These are phyloP conservation scores for Pelargonium exstipulatum DNA, from an alignment of 441 rosid genomes.

Conservation along the genomic window DNA sequence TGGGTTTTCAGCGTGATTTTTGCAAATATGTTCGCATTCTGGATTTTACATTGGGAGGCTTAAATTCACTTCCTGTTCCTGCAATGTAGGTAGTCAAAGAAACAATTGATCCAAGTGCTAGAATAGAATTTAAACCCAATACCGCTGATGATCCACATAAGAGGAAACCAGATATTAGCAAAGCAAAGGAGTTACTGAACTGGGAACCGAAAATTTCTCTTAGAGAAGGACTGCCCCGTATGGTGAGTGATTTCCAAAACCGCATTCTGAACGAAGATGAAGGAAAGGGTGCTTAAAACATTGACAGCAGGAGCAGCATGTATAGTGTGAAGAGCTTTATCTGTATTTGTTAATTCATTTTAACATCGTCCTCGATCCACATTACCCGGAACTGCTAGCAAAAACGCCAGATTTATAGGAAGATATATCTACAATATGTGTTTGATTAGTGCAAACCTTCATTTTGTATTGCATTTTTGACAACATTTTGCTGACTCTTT, in stretches of 20 bases:
- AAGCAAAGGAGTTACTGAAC: conserved; percentile 80
- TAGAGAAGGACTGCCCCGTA: conserved; percentile 74
- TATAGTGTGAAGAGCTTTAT: conserved; percentile 35
- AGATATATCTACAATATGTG: conserved; percentile 7
- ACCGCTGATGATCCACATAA: conserved; percentile 94
- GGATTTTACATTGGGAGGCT: not conserved
- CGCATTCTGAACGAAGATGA: conserved; percentile 85
- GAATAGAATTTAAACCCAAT: conserved; percentile 77
- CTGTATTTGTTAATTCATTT: conserved; percentile 28
- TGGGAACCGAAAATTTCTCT: conserved; percentile 87
- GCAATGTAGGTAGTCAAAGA: conserved; percentile 69
- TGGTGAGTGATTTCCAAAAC: conserved; percentile 86
- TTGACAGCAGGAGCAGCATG: conserved; percentile 19
- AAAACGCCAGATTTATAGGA: conserved; percentile 11
- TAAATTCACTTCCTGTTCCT: not conserved
- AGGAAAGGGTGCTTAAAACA: conserved; percentile 51
- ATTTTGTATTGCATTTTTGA: conserved; percentile 10
- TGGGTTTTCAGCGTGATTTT: not conserved
- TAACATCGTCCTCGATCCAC: conserved; percentile 10
- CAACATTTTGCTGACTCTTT: not conserved
- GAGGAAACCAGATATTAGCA: conserved; percentile 91
- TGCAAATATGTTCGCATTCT: not conserved
- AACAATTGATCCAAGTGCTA: conserved; percentile 84
- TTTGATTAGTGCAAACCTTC: conserved; percentile 18
- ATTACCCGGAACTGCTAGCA: conserved; percentile 20